Evolutionary conservation across 1,139 yeast genomes (phyloP), one percentile per base, ranked within the genome.

Genomic region (Kurtzmaniella natalensis): DNA sequence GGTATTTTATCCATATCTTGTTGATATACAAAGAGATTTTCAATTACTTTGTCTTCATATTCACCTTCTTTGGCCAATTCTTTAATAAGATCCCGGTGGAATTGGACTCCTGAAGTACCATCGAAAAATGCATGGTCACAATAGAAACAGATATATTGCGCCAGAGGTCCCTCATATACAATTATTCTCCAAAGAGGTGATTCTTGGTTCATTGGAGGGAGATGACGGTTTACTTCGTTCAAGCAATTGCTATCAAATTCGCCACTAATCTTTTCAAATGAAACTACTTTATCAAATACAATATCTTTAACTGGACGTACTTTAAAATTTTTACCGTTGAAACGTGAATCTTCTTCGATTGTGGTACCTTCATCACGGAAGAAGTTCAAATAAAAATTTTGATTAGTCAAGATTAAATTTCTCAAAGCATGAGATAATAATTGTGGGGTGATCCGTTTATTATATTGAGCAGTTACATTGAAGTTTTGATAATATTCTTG

Each of bases 51-150:
- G 28, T 37, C 6, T 13, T 28, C 4, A 18, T 18, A 5, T 28
- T 17, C 9, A 17, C 5, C 10, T n/a, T n/a, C 15, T 18, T 30
- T 16, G 15, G 28, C 36, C 9, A 45, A 40, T 15, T 41, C 39
- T 13, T 13, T 29, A 10, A 37, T 36, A 21, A 46, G 37, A 15
- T 45, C 48, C 10, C 34, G 34, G 20, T 40, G 45, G 32, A 47
- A 41, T 20, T 44, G 40, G 3, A 37, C 35, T 2, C 40, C 47
- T 6, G 44, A 37, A 7, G 37, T 33, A 2, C 51, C 51, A 32
- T 47, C 50, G 20, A 35, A 40, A 5, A 47, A 24, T 3, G 40
- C 26, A 24, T 47, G 49, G 31, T 42, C 46, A 29, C 41, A 41
- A 19, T 32, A 35, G 6, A 35, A 34, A 21, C 38, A 37, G 13